Evolutionary conservation across 352 stramenopile species (phyloP).

Genomic region (Phytophthora quininea): DNA sequence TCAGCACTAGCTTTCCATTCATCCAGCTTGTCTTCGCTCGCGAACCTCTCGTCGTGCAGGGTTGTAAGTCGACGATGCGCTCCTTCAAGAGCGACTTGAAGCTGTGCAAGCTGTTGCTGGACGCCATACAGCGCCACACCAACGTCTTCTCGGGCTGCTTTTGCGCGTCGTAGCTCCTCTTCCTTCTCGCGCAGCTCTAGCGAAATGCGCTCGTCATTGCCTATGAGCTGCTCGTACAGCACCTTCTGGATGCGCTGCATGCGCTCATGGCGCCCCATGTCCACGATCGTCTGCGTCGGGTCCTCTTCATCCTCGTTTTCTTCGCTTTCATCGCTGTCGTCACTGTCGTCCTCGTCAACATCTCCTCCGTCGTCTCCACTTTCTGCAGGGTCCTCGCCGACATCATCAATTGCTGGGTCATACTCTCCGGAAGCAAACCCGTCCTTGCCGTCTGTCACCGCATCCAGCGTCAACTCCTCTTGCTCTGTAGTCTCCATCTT

Average conservation of each 20-base stretch:
- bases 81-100: conserved; percentile 91
- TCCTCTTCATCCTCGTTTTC: conserved; percentile 71
- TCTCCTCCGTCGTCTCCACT: conserved; percentile 25
- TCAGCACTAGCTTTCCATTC: conserved; percentile 66
- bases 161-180: conserved; percentile 71
- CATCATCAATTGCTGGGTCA: conserved; percentile 14
- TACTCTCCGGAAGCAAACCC: not conserved
- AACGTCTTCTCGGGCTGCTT: conserved; percentile 84
- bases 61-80: conserved; percentile 75
- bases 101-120: conserved; percentile 94
- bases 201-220: conserved; percentile 73
- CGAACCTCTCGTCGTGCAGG: conserved; percentile 70
- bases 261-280: conserved; percentile 76
- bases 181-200: conserved; percentile 82
- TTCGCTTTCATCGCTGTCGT: conserved; percentile 52
- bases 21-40: conserved; percentile 74
- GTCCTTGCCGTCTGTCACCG: conserved; percentile 1
- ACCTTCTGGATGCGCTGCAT: conserved; percentile 90
- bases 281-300: conserved; percentile 77
- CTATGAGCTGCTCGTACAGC: conserved; percentile 76
- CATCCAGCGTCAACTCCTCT: not conserved
- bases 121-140: conserved; percentile 94
- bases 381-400: not conserved
- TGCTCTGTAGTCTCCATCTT: not conserved
- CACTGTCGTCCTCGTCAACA: conserved; percentile 42